Evolutionary conservation across 2,329 filamentous ascomycete species (phyloP), one percentile per base, ranked within the genome.

Genomic region (Botrytis cinerea): DNA sequence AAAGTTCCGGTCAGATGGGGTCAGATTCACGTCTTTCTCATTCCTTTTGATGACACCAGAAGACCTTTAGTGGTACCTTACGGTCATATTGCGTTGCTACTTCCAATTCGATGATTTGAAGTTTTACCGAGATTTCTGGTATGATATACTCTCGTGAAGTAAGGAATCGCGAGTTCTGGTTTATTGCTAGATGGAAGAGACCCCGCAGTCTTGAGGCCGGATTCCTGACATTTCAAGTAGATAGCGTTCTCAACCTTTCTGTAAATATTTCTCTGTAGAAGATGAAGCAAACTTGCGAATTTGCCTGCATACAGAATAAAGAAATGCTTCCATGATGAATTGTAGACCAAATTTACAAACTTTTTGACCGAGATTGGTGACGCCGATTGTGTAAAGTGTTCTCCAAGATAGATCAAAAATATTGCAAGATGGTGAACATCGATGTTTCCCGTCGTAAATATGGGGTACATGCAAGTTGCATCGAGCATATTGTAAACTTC

Each of bases 271-370:
- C 28, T 67, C n/a, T 20, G 8, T 2, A 54, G 6, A 28, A 2
- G 18, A 2, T 16, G 1, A 38, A 20, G 46, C 38, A 28, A 14
- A 40, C 16, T 25, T 28, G 6, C 8, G 16, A n/a, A 38, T 3
- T n/a, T 18, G 18, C 18, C 35, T 28, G 25, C 16, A 8, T 2
- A 38, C 14, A 38, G 48, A 28, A n/a, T 51, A 40, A 22, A 18
- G 22, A 28, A 22, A 20, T 10, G 8, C 4, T 0, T 40, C 4
- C 12, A 2, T 9, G 0, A 40, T 28, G 0, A 28, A 16, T 8
- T 38, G 4, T 8, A 28, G 25, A 43, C 25, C n/a, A 18, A 7
- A 7, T 22, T 14, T 32, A 3, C 4, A 16, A 1, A 43, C 18
- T 8, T 7, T 22, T 22, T 25, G 4, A 38, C 4, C 25, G 3